phyloP scores from a whole-genome alignment of 1,139 yeast species.

The Debaryomyces udenii region DNA sequence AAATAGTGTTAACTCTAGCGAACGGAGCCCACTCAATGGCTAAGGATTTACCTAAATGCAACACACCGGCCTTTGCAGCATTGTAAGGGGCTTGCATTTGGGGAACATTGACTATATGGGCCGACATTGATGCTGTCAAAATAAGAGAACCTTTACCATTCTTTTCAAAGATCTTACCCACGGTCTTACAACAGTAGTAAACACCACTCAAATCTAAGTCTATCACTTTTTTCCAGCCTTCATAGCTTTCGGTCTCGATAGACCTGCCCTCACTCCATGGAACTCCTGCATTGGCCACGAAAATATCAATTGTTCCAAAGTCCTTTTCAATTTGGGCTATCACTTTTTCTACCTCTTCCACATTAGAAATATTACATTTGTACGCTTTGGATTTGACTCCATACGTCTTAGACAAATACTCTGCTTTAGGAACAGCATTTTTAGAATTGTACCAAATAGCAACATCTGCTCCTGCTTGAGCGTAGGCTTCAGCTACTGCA shows the following conservation, averaged over 20 bases:
- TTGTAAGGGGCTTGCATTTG: conserved; percentile 86
- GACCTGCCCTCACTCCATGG: conserved; percentile 81
- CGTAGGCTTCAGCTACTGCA: conserved; percentile 82
- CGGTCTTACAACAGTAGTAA: conserved; percentile 70
- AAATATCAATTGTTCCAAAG: conserved; percentile 76
- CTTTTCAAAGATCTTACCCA: conserved; percentile 71
- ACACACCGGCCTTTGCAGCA: conserved; percentile 84
- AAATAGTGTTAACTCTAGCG: conserved; percentile 74
- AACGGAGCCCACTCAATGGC: conserved; percentile 86
- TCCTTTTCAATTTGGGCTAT: conserved; percentile 64
- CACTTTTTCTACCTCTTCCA: conserved; percentile 58
- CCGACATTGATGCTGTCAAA: conserved; percentile 85
- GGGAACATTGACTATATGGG: conserved; percentile 79
- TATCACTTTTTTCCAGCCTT: conserved; percentile 65
- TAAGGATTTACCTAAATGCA: conserved; percentile 73
- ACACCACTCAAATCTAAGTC: conserved; percentile 77
- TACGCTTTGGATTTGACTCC: conserved; percentile 72
- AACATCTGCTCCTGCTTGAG: conserved; percentile 90
- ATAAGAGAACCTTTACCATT: conserved; percentile 73
- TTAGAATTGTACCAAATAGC: conserved; percentile 71
- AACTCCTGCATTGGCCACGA: conserved; percentile 91
- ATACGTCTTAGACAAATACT: conserved; percentile 58
- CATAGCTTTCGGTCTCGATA: conserved; percentile 56
- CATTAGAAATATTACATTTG: conserved; percentile 66
- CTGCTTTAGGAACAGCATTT: conserved; percentile 63